Evolutionary conservation across 176 grass and related monocot genomes (phyloP), one percentile per base, ranked within the genome.

Genomic region (Oryza australiensis): DNA sequence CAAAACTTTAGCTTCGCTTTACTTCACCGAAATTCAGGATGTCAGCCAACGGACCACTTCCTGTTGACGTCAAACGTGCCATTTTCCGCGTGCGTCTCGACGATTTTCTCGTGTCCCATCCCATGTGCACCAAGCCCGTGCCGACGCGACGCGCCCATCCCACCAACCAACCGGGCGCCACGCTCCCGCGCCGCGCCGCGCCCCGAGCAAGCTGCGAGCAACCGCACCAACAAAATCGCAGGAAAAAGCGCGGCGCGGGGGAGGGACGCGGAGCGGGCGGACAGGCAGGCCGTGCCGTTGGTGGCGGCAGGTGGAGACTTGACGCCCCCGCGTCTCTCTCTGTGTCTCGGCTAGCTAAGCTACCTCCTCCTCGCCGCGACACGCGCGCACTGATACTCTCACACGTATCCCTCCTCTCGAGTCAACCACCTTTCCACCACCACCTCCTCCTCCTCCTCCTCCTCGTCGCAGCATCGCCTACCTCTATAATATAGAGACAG

Each of bases 231-330:
- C 18, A 69, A 68, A 48, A 26, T 2, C 55, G 45, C 59, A 32
- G 26, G 38, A 49, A 79, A 68, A 82, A 80, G 57, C 62, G 18
- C 28, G 69, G 37, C 68, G 80, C 81, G 70, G 5, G 8, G n/a
- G 3, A 18, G 8, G 5, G 37, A 9, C 37, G 37, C 37, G 37
- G 37, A 9, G 37, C 37, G 37, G 7, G 37, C 37, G 37, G 59
- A 29, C 71, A 9, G 49, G 41, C 71, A 9, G 49, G 1, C 29
- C 27, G 41, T 72, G 87, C 78, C 82, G 83, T 72, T 53, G 49
- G 49, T 53, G 45, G 43, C 86, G 66, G 78, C 66, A 73, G 88
- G 79, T 83, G 88, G 73, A 79, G 88, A 82, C 88, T 90, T 90
- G 37, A 24, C 62, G 73, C 9, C 5, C 78, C 73, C 83, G 34